A percentile compares a stretch with the other conserved stretches of the same genome.
Evolutionary conservation across 129 eudicot species (phyloP).

Genomic region (Pittosporum tobira): DNA sequence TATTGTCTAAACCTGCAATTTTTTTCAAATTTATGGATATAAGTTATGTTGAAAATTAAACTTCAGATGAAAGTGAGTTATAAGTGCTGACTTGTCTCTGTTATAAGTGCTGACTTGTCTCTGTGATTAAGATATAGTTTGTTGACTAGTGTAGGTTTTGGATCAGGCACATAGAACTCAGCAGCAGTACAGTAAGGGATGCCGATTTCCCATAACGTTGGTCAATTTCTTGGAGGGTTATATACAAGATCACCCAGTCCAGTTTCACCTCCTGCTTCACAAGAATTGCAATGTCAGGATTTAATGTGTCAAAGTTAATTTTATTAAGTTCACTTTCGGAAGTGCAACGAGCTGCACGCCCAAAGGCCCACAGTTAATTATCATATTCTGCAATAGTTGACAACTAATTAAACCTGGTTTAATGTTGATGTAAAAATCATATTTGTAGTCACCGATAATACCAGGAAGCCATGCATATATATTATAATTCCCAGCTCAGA

Average conservation of each 20-base stretch:
- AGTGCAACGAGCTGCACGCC: no score
- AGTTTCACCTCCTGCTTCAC: constrained; percentile 39
- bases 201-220: constrained; percentile 79
- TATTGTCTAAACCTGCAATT: constrained; percentile 41
- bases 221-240: constrained; percentile 69
- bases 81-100: no score
- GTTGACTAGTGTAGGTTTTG: constrained; percentile 37
- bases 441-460: constrained; percentile 42
- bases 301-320: no score
- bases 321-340: no score
- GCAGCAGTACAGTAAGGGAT: constrained; percentile 73
- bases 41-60: no score
- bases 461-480: constrained; percentile 51
- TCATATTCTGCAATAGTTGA: no score
- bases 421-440: constrained; percentile 5
- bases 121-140: constrained; percentile 13
- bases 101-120: constrained; percentile 22
- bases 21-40: not conserved
- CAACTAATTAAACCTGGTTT: constrained; percentile 21
- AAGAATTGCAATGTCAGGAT: no score
- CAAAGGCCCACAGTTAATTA: not conserved
- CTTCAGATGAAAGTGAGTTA: not conserved
- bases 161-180: constrained; percentile 63
- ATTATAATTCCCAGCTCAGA: constrained; percentile 29
- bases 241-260: constrained; percentile 34